A percentile compares a stretch with the other conserved stretches of the same genome.
These are phyloP conservation scores for Dryadomyces quercus-mongolicae DNA, from an alignment of 2,329 filamentous ascomycete species.

Conservation along the genomic window DNA sequence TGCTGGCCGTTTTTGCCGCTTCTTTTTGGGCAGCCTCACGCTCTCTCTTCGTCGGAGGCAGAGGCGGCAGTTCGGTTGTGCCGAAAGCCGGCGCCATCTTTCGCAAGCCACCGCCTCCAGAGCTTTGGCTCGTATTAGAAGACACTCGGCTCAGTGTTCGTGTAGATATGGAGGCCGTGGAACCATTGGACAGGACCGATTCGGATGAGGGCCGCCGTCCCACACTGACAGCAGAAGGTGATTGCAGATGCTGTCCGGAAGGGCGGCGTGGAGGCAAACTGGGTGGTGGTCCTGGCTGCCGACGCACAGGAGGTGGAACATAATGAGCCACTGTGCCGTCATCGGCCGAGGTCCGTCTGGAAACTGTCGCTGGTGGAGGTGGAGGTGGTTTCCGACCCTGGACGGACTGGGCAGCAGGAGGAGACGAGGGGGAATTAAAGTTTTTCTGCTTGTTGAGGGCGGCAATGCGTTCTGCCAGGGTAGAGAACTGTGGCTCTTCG, in stretches of 20 bases:
- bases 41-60: slow-evolving; percentile 44
- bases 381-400: neutral
- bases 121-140: slow-evolving; percentile 35
- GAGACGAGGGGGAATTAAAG: slow-evolving; percentile 22
- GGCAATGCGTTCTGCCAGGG: slow-evolving; percentile 50
- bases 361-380: slow-evolving; percentile 1
- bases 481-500: slow-evolving; percentile 49
- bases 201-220: slow-evolving; percentile 41
- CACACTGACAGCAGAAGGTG: too few relatives aligned
- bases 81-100: slow-evolving; percentile 46
- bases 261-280: slow-evolving; percentile 37
- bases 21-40: slow-evolving; percentile 31
- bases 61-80: slow-evolving; percentile 41
- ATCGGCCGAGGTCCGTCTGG: neutral
- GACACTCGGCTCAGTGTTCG: slow-evolving; percentile 35
- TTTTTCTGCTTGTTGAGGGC: slow-evolving; percentile 51
- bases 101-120: slow-evolving; percentile 28
- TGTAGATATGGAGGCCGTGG: slow-evolving; percentile 32
- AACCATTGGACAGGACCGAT: slow-evolving; percentile 43
- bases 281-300: slow-evolving; percentile 23
- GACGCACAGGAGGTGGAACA: neutral
- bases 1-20: slow-evolving; percentile 15
- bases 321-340: too few relatives aligned
- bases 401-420: neutral
- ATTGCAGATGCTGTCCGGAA: slow-evolving; percentile 28